Base-by-base conservation (phyloP, 306 rosid genomes). In the Acacia acuminata region DNA sequence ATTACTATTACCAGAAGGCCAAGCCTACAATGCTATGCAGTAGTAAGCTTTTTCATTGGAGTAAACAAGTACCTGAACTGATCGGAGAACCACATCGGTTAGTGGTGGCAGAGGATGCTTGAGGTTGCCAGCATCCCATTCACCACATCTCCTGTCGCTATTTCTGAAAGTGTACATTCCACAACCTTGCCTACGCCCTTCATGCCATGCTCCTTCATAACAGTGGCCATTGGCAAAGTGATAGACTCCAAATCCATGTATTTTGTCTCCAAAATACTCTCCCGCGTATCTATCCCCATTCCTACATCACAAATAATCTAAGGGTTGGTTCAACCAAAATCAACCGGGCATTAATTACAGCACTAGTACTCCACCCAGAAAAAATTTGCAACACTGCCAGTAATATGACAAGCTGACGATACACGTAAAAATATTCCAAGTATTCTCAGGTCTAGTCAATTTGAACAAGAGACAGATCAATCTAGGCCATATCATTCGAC, bases 251-350 rank as follows among this genome's bases (percentile, higher is more conserved):
- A 96, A 96, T 84, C 98, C 99, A 84, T 96, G 99, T 75, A 96
- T 91, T 84, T 90, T 96, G 90, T 96, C 99, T 22, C 98, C 99
- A 73, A 96, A 96, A 84, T 96, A 96, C 87, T 96, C 99, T 34
- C 99, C 99, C 11, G 97, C 97, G 87, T 96, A 96, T 77, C 94
- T 90, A 90, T 96, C 99, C 68, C 99, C 99, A 80, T 96, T 96
- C 83, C 99, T 96, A 58, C 86, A 91, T 8, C 73, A 55, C 42
- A 61, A 86, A 12, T 13, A 30, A 34, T 53, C 22, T 40, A 25
- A 75, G 9, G 45, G 63, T 64, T 13, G 45, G 36, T 30, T 48
- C 30, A 16, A 42, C 8, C 38, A 20, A 20, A 69, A 40, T 69
- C 30, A 27, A 40, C 73, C 30, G n/a, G 4, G 43, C 32, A 25